A percentile compares a stretch with the other conserved stretches of the same genome.
Evolutionary conservation across 2,329 filamentous ascomycete species (phyloP).

Genomic region (Alternaria sp.): DNA sequence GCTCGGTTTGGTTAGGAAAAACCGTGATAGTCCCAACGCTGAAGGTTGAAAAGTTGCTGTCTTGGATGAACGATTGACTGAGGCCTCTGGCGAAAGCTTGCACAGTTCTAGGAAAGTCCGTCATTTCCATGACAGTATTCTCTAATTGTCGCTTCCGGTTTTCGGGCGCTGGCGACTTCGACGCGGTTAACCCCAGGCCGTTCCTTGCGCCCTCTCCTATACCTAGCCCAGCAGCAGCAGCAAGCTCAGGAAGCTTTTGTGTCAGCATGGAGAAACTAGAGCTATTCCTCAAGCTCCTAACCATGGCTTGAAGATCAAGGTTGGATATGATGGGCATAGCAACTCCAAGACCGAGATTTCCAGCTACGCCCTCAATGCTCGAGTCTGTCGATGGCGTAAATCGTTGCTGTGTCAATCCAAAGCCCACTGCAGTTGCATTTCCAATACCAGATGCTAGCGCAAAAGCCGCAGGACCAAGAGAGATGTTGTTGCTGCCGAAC

Average conservation of each 20-base stretch:
- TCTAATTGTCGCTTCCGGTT: conserved; percentile 20
- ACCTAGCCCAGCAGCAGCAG: conserved; percentile 36
- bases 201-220: conserved; percentile 38
- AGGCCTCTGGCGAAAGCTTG: conserved; percentile 34
- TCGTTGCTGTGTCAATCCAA: conserved; percentile 32
- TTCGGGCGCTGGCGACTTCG: not conserved
- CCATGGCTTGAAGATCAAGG: conserved; percentile 27
- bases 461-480: conserved; percentile 32
- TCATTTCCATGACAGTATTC: conserved; percentile 7
- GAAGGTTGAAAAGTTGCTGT: conserved; percentile 27
- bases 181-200: conserved; percentile 29
- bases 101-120: conserved; percentile 30
- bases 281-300: conserved; percentile 20
- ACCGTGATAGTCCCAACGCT: conserved; percentile 4
- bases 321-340: conserved; percentile 34
- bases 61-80: conserved; percentile 36
- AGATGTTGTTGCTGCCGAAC: conserved; percentile 7
- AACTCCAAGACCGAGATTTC: conserved; percentile 39
- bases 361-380: conserved; percentile 33
- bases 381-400: conserved; percentile 26
- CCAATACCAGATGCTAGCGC: conserved; percentile 41
- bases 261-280: conserved; percentile 13
- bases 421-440: conserved; percentile 34
- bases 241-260: conserved; percentile 35
- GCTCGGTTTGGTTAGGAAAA: conserved; percentile 12